These are phyloP conservation scores for Sclerotinia spermophila DNA, from an alignment of 2,329 filamentous ascomycete genomes.

Conservation along the genomic window DNA sequence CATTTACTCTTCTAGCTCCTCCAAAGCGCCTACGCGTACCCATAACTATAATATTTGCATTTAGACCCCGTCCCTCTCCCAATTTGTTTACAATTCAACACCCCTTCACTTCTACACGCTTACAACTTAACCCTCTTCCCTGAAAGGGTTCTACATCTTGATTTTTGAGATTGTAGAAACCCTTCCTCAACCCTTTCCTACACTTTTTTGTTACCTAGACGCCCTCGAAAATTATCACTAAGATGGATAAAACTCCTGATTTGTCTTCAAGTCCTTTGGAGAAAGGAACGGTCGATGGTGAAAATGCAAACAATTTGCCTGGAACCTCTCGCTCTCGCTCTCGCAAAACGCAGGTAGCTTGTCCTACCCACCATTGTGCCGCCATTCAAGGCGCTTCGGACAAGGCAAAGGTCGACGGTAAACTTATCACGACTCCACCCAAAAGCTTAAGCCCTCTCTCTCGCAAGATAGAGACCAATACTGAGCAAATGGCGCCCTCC, in stretches of 20 bases:
- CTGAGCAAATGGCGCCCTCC: background rate
- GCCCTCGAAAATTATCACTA: background rate
- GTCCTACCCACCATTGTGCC: background rate
- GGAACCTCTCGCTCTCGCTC: background rate
- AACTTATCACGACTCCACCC: background rate
- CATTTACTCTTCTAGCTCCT: no score
- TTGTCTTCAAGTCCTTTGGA: background rate
- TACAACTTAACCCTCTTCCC: background rate
- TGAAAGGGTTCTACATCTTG: background rate
- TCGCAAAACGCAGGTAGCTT: background rate
- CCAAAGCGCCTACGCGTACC: no score
- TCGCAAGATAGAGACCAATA: background rate
- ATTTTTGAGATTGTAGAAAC: background rate
- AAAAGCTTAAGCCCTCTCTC: background rate
- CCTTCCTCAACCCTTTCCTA: background rate
- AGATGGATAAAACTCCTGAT: background rate
- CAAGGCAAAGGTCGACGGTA: background rate
- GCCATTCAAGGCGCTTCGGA: background rate
- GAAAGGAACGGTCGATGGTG: background rate
- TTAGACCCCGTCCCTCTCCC: background rate
- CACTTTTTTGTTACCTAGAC: background rate
- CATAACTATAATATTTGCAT: no score
- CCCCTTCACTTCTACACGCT: background rate
- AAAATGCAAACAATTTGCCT: accelerated
- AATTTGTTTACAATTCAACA: background rate